A percentile compares a stretch with the other conserved stretches of the same genome.
Conservation (phyloP, 2,329 filamentous ascomycete species). For the Alternaria sp. region DNA sequence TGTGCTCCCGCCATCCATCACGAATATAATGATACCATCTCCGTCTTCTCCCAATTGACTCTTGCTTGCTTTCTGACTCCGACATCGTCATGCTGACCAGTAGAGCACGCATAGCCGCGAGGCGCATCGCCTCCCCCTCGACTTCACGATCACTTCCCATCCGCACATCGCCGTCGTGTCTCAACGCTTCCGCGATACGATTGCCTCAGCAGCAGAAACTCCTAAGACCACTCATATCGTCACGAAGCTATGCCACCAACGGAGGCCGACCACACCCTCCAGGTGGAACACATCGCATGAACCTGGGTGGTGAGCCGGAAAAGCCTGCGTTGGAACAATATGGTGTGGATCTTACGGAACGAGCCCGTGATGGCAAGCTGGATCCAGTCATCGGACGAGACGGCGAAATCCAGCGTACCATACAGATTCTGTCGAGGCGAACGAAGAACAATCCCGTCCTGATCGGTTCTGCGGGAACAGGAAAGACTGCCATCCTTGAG, state of each 20-base stretch:
- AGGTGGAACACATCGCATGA: slow-evolving; percentile 92
- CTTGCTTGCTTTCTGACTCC: slow-evolving; percentile 3
- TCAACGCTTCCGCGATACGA: slow-evolving; percentile 26
- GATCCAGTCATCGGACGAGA: slow-evolving; percentile 96
- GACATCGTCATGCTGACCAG: slow-evolving; percentile 43
- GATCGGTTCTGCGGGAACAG: slow-evolving; percentile 89
- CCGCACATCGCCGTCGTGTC: slow-evolving; percentile 29
- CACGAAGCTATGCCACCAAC: slow-evolving; percentile 67
- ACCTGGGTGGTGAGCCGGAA: slow-evolving; percentile 75
- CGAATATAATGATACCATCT: slow-evolving; percentile 32
- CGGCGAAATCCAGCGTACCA: slow-evolving; percentile 88
- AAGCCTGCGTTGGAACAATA: slow-evolving; percentile 91
- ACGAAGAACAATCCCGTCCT: slow-evolving; percentile 97
- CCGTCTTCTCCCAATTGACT: slow-evolving; percentile 1
- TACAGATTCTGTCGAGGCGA: slow-evolving; percentile 87
- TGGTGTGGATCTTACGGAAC: slow-evolving; percentile 86
- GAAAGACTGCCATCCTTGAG: slow-evolving; percentile 93
- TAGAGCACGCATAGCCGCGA: slow-evolving; percentile 43
- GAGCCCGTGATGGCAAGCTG: slow-evolving; percentile 85
- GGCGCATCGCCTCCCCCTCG: slow-evolving; percentile 37
- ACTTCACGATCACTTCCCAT: slow-evolving; percentile 19
- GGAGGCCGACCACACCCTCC: slow-evolving; percentile 77
- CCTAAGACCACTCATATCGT: slow-evolving; percentile 48
- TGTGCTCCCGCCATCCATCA: slow-evolving; percentile 24
- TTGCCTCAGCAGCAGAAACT: slow-evolving; percentile 1